These are phyloP conservation scores for Boletus pseudopeckii DNA, from an alignment of 768 basidiomycete genomes.

Conservation along the genomic window DNA sequence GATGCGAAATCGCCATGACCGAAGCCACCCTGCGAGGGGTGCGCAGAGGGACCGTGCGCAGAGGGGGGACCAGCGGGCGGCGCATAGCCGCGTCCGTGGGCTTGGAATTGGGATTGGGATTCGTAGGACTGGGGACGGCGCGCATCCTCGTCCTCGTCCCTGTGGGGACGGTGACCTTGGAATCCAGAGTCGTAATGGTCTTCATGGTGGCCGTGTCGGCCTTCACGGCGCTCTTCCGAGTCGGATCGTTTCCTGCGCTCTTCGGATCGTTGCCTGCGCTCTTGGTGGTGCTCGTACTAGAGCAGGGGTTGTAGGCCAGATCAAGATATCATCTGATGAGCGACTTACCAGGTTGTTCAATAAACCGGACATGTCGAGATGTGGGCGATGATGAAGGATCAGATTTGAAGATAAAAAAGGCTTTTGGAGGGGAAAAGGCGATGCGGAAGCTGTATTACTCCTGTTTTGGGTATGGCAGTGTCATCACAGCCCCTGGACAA, in stretches of 20 bases:
- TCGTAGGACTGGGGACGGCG: conserved; percentile 2
- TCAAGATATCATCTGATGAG: not conserved
- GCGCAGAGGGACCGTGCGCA: not conserved
- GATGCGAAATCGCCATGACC: conserved; percentile 28
- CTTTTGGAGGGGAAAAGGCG: not conserved
- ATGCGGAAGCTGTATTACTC: not conserved
- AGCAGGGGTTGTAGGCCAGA: not conserved
- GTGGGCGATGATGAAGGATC: not conserved
- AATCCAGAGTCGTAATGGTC: not conserved
- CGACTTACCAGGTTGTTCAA: not conserved
- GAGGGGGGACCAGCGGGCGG: conserved; percentile 11
- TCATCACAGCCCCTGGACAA: not conserved
- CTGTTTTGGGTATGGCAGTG: conserved; percentile 1
- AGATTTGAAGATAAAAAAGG: not conserved
- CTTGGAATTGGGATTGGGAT: not conserved
- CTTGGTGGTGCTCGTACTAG: conserved; percentile 8
- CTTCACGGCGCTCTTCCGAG: conserved; percentile 13
- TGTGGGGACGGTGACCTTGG: not conserved
- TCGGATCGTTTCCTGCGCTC: conserved; percentile 11
- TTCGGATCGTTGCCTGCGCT: conserved; percentile 8
- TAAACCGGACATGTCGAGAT: conserved; percentile 14
- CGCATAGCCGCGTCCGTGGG: not conserved
- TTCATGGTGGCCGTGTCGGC: not conserved
- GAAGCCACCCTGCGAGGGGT: conserved; percentile 12
- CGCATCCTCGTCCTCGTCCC: not conserved